Percentiles rank a stretch among this genome's conserved stretches.
These are phyloP conservation scores for Xerocomus potaroensis DNA, from an alignment of 768 basidiomycete species.

Conservation along the genomic window DNA sequence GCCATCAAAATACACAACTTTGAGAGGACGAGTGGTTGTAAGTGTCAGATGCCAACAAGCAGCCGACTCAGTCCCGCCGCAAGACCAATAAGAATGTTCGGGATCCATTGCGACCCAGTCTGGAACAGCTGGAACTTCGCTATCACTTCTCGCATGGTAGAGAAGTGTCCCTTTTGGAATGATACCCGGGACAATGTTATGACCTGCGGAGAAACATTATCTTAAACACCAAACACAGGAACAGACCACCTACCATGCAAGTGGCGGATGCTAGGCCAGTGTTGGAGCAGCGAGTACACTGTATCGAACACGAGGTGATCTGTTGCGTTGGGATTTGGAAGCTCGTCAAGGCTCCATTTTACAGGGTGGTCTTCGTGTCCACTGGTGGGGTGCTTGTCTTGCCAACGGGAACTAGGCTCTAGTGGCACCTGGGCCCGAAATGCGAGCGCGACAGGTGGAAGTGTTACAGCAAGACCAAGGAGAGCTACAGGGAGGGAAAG, in stretches of 20 bases:
- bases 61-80: too few species aligned
- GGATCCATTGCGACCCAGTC: too few species aligned
- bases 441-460: not conserved
- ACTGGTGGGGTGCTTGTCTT: not conserved
- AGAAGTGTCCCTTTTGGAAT: not conserved
- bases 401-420: not conserved
- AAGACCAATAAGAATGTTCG: too few species aligned
- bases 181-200: not conserved
- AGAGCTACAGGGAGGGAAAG: too few species aligned
- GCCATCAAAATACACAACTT: not conserved
- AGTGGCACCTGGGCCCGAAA: not conserved
- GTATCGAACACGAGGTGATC: not conserved
- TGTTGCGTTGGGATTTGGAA: not conserved
- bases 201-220: not conserved
- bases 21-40: not conserved
- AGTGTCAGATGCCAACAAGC: not conserved
- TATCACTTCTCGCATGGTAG: not conserved
- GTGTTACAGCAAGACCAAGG: not conserved
- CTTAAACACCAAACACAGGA: not conserved
- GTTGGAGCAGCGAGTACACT: too few species aligned
- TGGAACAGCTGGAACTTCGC: too few species aligned
- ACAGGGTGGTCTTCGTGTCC: not conserved
- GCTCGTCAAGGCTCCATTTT: not conserved
- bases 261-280: not conserved
- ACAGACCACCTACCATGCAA: not conserved